Base-by-base conservation (phyloP, 2,329 filamentous ascomycete genomes). In the Penicillium sp. region DNA sequence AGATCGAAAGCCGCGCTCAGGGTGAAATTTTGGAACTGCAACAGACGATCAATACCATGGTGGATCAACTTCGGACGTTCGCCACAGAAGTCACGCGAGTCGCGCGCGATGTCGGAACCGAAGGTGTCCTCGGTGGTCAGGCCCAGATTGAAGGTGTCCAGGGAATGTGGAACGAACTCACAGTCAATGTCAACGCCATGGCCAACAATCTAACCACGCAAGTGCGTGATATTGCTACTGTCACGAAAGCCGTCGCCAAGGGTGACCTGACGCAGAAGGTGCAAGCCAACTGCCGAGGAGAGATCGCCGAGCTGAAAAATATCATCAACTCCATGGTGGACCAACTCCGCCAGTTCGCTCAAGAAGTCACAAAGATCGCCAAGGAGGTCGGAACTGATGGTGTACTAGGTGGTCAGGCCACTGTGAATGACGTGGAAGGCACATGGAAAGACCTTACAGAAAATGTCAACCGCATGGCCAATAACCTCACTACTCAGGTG, bases 301-400 rank as follows among this genome's bases (percentile, higher is more conserved):
- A 94, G 83, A 98, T 93, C 70, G 90, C 88, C 73, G 92, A 91
- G 80, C 89, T 99, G 72, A 99, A 99, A 79, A 93, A 92, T 60
- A 98, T 95, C 49, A 99, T 98, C 82, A 99, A 99, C 79, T 95
- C 91, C 74, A 99, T 99, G 94, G 94, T 99, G 66, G 95, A 97
- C 75, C 95, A 97, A 76, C 82, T 99, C 58, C 92, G 96, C 72
- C 93, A 97, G 73, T 98, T 98, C 73, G 95, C 95, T 10, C 90
- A 92, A 72, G 94, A 98, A 79, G 95, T 99, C 69, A 98, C 94
- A 39, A 96, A 95, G 77, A 90, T 99, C 71, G 94, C 94, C 39
- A 89, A 92, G 74, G 94, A 98, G 77, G 95, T 98, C 82, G 94
- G 94, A 60, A 98, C 95, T 1, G 94, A 99, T 76, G 94, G 94